Evolutionary conservation across 805 yeast genomes (phyloP), one percentile per base, ranked within the genome.

Genomic region (Teunomyces pallodes): DNA sequence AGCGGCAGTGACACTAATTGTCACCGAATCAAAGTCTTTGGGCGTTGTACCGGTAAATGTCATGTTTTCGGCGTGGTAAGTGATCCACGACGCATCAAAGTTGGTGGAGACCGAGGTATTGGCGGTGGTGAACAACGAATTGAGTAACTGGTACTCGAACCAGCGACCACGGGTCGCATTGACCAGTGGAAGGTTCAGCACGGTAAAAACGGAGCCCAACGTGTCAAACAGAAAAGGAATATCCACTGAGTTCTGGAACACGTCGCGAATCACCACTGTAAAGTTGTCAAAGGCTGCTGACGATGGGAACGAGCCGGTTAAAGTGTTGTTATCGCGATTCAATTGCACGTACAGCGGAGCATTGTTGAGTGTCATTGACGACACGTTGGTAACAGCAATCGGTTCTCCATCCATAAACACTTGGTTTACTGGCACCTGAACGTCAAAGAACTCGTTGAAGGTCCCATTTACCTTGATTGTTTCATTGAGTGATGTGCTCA

Each of bases 1-100:
- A 20, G 54, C 35, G 3, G 75, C 77, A 4, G 58, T 51, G 13
- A 73, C 63, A 2, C 52, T 44, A 10, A 73, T 65, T 3, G 45
- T n/a, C 9, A 62, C 50, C 28, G 50, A 49, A 8, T 51, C 49
- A 39, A 74, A 61, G 44, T 65, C 56, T 2, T 16, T 43, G 0
- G 78, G 78, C n/a, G 84, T 86, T 13, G 67, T 60, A 27, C 99
- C 99, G 35, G 66, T 64, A 47, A 92, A 75, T 0, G 95, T 84
- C 61, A 78, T 70, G 59, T 86, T 88, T 9, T 76, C 54, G 40
- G 68, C 56, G 62, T 83, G 79, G 61, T 79, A 90, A 1, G 70
- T 56, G 43, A 92, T 71, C 98, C 98, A 92, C 1, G 75, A 63
- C 36, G 54, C 47, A 9, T 66, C 61, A 35, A 63, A 55, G 48